Base-by-base conservation (phyloP, 108 stramenopile species). In the Parietichytrium sp. region DNA sequence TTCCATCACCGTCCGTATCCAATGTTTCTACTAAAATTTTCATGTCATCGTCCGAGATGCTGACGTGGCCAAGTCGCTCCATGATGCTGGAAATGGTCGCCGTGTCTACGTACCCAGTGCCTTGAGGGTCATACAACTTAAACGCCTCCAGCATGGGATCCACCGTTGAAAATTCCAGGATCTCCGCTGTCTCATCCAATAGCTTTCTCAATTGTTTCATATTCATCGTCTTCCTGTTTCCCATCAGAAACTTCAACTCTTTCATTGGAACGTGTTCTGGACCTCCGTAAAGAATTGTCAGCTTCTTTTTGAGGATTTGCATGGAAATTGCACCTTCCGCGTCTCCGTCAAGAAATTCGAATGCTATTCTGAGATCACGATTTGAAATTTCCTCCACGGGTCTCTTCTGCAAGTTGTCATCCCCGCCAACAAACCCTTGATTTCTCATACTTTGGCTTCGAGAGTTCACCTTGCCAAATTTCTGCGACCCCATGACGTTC, bases 91-190 rank as follows among this genome's bases (percentile, higher is more conserved):
- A 82, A 36, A 91, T 52, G 26, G 55, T 85, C 23, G 80, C 79
- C 4, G 51, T 4, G 49, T 87, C 79, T 29, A 88, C 48, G 52
- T 42, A 86, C 3, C 90, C 90, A 16, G 84, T 87, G 13, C 84
- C 83, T 4, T 83, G 45, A 3, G 89, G 89, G 50, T 91, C 90
- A 50, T 83, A 89, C 0, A 86, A 80, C 77, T 85, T 83, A 48
- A 91, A 91, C 16, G 89, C 90, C 48, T 91, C 89, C 16, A 77
- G 72, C 8, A 91, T 85, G 20, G 90, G 89, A 49, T 91, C 89
- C 36, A 89, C 8, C 0, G 38, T 16, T 0, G 61, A 45, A 12
- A 33, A 33, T 47, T 72, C 38, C 61, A 72, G 45, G 42, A 72
- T 33, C 25, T 72, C 61, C 23, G 18, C 45, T 10, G 61, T 72